Evolutionary conservation across 2,329 filamentous ascomycete species (phyloP).

Genomic region (Trichoderma atroviride): DNA sequence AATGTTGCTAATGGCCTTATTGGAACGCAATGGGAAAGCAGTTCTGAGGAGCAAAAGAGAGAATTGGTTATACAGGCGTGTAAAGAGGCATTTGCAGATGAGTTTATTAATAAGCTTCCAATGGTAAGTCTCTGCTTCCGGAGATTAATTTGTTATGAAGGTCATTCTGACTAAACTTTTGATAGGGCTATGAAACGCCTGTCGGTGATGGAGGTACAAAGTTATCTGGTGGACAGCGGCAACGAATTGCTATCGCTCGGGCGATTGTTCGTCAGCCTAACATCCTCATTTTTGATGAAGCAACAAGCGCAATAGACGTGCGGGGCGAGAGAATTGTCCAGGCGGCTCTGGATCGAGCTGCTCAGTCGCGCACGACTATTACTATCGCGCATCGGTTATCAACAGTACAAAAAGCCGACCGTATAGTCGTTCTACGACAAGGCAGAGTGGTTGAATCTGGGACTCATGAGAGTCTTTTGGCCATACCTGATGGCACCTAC

Average conservation of each 20-base stretch:
- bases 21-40: slow-evolving; percentile 37
- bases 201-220: slow-evolving; percentile 33
- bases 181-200: slow-evolving; percentile 32
- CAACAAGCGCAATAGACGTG: slow-evolving; percentile 58
- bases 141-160: background rate
- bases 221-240: slow-evolving; percentile 61
- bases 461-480: slow-evolving; percentile 20
- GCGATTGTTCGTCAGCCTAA: slow-evolving; percentile 62
- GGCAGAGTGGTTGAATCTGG: slow-evolving; percentile 36
- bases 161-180: background rate
- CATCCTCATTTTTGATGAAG: slow-evolving; percentile 67
- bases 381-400: slow-evolving; percentile 63
- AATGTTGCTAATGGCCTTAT: slow-evolving; percentile 42
- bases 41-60: slow-evolving; percentile 9
- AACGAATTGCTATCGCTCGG: slow-evolving; percentile 66
- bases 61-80: slow-evolving; percentile 30
- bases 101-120: slow-evolving; percentile 32
- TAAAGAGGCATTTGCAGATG: slow-evolving; percentile 32
- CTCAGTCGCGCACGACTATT: slow-evolving; percentile 61
- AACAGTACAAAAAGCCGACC: slow-evolving; percentile 39
- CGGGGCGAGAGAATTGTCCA: slow-evolving; percentile 54
- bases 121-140: background rate
- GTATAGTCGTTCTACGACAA: slow-evolving; percentile 37
- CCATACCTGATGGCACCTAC: background rate
- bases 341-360: slow-evolving; percentile 54